A percentile compares a stretch with the other conserved stretches of the same genome.
Conservation (phyloP, 108 stramenopile genomes). For the Skeletonema grethae region DNA sequence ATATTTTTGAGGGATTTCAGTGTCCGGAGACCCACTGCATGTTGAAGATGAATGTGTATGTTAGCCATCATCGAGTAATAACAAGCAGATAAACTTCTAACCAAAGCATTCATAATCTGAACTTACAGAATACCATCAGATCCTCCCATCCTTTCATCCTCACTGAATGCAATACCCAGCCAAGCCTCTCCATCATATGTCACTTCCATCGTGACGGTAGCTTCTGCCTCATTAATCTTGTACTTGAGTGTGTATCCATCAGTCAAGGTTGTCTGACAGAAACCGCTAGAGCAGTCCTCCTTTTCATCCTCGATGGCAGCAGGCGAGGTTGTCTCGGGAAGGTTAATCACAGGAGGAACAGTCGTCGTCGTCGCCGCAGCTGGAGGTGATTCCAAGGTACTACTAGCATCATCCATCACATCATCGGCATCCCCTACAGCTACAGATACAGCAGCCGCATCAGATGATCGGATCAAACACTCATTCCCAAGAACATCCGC, state of each 20-base stretch:
- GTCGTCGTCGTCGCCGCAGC: background rate
- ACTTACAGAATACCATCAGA: background rate
- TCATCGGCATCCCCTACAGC: background rate
- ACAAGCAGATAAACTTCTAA: background rate
- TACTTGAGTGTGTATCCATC: background rate
- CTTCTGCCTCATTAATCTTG: background rate
- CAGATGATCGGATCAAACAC: background rate
- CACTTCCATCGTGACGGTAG: conserved; percentile 3
- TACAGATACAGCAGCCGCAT: background rate
- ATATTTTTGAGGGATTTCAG: background rate
- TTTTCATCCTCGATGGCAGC: conserved; percentile 10
- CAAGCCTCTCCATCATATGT: conserved; percentile 30
- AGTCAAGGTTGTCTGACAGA: background rate
- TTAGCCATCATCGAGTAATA: too few relatives aligned
- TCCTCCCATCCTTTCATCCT: conserved; percentile 8
- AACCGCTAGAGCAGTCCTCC: background rate
- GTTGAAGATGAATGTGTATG: background rate
- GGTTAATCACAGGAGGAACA: background rate
- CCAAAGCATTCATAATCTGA: background rate
- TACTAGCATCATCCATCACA: background rate
- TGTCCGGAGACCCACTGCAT: background rate
- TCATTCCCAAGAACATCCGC: background rate
- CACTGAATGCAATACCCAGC: conserved; percentile 30
- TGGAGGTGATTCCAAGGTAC: background rate
- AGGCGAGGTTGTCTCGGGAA: too few relatives aligned